Base-by-base conservation (phyloP, 352 stramenopile species). In the Globisporangium echinulatum region DNA sequence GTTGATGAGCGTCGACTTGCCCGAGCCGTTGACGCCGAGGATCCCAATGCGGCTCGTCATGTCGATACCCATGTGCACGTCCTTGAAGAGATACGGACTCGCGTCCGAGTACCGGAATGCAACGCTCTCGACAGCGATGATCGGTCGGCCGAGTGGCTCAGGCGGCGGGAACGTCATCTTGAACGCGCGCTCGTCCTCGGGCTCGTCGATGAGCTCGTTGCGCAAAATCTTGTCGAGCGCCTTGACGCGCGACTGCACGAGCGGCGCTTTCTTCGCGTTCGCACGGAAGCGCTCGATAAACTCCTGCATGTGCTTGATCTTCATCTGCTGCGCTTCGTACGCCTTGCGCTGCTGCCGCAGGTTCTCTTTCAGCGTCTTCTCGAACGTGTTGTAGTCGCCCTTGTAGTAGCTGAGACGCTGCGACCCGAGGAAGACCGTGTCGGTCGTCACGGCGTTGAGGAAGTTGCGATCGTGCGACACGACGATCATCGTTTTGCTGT, bases 61-160 rank as follows among this genome's bases (percentile, higher is more conserved):
- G 71, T 98, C 95, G n/a, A 99, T 89, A 48, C 96, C 95, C 84
- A 99, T 98, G 76, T 99, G 96, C 10, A 98, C 94, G 54, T 94
- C 80, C 49, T 79, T 68, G 64, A 94, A 94, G 37, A 94, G 67
- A 55, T 87, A 61, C 19, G 81, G 78, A 6, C 69, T 72, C 54
- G 85, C 62, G 3, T 77, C 66, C 36, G 63, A 69, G 68, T 94
- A 94, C 37, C 69, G 79, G 69, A 94, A 94, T n/a, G 77, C 63
- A 37, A 93, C 80, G 47, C 76, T 89, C 60, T 98, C 92, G 56
- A 98, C 87, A 3, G 91, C 82, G 58, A 99, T 97, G 66, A 99
- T 97, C 43, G 96, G 96, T 7, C 94, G 80, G 8, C 95, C 94
- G 1, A 99, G 80, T 17, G 94, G 90, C 67, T 97, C 94, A n/a